These are phyloP conservation scores for Claviceps humidiphila DNA, from an alignment of 2,329 filamentous ascomycete species.

Conservation along the genomic window DNA sequence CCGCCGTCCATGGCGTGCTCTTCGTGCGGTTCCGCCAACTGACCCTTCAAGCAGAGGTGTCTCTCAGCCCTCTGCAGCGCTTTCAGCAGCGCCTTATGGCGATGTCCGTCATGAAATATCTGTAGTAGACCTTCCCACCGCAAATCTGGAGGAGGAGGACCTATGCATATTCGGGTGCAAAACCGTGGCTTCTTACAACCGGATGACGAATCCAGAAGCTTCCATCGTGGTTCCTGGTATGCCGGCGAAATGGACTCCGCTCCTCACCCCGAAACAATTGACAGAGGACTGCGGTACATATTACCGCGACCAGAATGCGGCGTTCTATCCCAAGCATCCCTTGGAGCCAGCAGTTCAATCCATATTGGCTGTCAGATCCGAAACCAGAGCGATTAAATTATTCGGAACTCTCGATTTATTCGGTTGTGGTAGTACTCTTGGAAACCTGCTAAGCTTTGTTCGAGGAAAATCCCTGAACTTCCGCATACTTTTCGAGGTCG, in stretches of 20 bases:
- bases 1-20: not conserved
- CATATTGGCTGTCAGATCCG: constrained; percentile 15
- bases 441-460: constrained; percentile 43
- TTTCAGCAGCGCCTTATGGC: not conserved
- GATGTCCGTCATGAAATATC: not conserved
- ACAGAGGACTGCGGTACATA: constrained; percentile 33
- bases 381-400: not conserved
- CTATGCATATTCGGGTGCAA: not conserved
- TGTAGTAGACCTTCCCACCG: not conserved
- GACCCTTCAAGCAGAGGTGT: not conserved
- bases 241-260: constrained; percentile 37
- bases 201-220: not conserved
- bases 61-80: not conserved
- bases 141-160: not conserved
- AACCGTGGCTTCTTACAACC: not conserved
- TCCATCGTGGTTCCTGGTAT: constrained; percentile 9
- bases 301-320: constrained; percentile 42
- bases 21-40: too few species aligned
- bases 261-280: constrained; percentile 18
- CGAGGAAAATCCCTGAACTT: constrained; percentile 32
- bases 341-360: constrained; percentile 35
- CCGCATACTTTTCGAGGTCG: constrained; percentile 39
- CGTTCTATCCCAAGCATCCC: constrained; percentile 33
- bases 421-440: constrained; percentile 44
- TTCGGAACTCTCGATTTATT: constrained; percentile 31